phyloP scores from a whole-genome alignment of 345 rosid species.

The Lenwebbia sp. region DNA sequence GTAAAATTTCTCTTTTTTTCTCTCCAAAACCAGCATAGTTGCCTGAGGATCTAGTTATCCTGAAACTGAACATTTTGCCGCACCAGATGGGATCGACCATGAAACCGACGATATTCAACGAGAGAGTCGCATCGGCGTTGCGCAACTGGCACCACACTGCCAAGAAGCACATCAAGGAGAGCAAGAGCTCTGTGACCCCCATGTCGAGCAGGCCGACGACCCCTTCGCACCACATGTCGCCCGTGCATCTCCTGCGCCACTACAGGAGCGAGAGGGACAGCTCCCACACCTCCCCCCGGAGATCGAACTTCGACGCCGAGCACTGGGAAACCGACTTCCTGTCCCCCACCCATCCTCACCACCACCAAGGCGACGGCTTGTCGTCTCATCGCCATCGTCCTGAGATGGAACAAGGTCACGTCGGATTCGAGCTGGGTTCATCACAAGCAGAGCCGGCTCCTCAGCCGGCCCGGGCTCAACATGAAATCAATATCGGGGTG shows the following conservation, averaged over 20 bases:
- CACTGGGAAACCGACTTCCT: slow-evolving; percentile 21
- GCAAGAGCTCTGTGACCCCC: slow-evolving; percentile 36
- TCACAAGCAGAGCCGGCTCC: neutral
- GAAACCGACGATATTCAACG: slow-evolving; percentile 83
- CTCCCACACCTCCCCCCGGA: slow-evolving; percentile 18
- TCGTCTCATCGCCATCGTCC: slow-evolving; percentile 12
- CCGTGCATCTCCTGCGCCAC: slow-evolving; percentile 47
- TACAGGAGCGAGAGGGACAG: slow-evolving; percentile 23
- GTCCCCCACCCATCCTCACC: slow-evolving; percentile 5
- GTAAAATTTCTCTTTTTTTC: slow-evolving; percentile 5
- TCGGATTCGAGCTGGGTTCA: neutral
- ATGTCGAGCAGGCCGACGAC: slow-evolving; percentile 55
- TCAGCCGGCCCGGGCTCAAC: neutral
- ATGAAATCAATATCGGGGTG: slow-evolving; percentile 1
- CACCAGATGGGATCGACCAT: slow-evolving; percentile 84
- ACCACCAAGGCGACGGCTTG: slow-evolving; percentile 5
- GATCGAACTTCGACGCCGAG: slow-evolving; percentile 15
- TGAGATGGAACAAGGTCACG: neutral
- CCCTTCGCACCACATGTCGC: slow-evolving; percentile 51
- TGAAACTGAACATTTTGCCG: neutral
- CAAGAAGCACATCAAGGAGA: slow-evolving; percentile 51
- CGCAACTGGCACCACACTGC: slow-evolving; percentile 72
- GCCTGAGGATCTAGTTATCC: neutral
- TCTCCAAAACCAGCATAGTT: neutral
- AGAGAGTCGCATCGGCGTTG: slow-evolving; percentile 53